Percentiles rank a stretch among this genome's conserved stretches.
Evolutionary conservation across 1,284 basidiomycete species (phyloP).

Genomic region (Trichosporon asahii): DNA sequence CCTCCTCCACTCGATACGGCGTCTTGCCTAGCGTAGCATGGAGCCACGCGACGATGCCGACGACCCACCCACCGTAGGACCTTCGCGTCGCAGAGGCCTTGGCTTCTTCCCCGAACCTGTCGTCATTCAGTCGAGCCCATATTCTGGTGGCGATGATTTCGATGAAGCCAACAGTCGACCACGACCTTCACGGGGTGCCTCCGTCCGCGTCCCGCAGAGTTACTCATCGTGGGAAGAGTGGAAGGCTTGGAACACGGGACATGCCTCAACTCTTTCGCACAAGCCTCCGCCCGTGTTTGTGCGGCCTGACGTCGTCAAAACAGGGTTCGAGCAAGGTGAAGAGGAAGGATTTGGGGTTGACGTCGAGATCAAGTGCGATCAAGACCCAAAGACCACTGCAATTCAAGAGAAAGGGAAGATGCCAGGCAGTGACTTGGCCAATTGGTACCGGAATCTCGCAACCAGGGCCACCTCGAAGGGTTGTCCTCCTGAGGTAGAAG

Average conservation of each 20-base stretch:
- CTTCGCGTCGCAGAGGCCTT: conserved; percentile 16
- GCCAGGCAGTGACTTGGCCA: conserved; percentile 31
- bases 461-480: neutral
- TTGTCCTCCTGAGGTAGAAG: neutral
- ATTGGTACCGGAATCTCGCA: conserved; percentile 40
- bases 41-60: neutral
- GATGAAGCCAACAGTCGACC: conserved; percentile 10
- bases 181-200: neutral
- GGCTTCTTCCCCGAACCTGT: conserved; percentile 34
- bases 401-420: neutral
- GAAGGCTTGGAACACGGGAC: conserved; percentile 47
- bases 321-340: conserved; percentile 37
- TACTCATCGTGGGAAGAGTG: conserved; percentile 23
- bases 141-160: neutral
- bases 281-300: conserved; percentile 40
- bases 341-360: conserved; percentile 35
- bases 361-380: conserved; percentile 12
- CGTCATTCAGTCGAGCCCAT: conserved; percentile 32
- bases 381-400: neutral
- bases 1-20: neutral
- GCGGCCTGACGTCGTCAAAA: conserved; percentile 27
- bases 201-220: neutral
- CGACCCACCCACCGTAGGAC: conserved; percentile 2
- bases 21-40: neutral
- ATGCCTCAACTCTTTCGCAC: conserved; percentile 32